Percentiles rank a stretch among this genome's conserved stretches.
These are phyloP conservation scores for Globisporangium apiculatum DNA, from an alignment of 352 stramenopile genomes.

Conservation along the genomic window DNA sequence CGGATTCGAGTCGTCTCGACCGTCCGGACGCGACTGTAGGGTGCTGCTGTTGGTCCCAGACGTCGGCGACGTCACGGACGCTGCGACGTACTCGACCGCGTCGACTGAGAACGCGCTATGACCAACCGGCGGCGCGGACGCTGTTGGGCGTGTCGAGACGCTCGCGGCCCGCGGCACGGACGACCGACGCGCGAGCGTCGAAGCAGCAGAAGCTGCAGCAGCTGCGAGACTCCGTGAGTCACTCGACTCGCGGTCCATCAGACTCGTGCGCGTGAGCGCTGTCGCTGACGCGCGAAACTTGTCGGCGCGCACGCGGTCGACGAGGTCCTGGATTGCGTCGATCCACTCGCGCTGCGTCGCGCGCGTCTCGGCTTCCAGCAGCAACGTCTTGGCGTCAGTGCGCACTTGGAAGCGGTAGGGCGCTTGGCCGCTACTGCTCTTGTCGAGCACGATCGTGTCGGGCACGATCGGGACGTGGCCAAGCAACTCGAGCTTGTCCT, in stretches of 20 bases:
- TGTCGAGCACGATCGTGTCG: conserved; percentile 75
- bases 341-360: conserved; percentile 68
- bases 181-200: conserved; percentile 1
- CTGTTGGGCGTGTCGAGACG: not conserved
- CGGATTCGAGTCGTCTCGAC: conserved; percentile 15
- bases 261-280: conserved; percentile 9
- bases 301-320: conserved; percentile 51
- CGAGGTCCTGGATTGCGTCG: conserved; percentile 56
- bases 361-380: conserved; percentile 59
- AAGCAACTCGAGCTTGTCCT: conserved; percentile 76
- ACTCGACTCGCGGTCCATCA: conserved; percentile 15
- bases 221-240: conserved; percentile 5
- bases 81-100: not conserved
- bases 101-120: conserved; percentile 1
- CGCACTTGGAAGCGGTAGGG: conserved; percentile 70
- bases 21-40: conserved; percentile 8
- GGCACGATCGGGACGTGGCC: conserved; percentile 58
- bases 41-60: not conserved
- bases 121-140: not conserved
- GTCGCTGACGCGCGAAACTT: conserved; percentile 47
- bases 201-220: not conserved
- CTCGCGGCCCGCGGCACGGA: conserved; percentile 20
- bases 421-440: conserved; percentile 36
- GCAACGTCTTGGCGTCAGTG: conserved; percentile 39
- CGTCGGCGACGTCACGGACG: not conserved